Base-by-base conservation (phyloP, 2,329 filamentous ascomycete species). In the Diatrype stigma region DNA sequence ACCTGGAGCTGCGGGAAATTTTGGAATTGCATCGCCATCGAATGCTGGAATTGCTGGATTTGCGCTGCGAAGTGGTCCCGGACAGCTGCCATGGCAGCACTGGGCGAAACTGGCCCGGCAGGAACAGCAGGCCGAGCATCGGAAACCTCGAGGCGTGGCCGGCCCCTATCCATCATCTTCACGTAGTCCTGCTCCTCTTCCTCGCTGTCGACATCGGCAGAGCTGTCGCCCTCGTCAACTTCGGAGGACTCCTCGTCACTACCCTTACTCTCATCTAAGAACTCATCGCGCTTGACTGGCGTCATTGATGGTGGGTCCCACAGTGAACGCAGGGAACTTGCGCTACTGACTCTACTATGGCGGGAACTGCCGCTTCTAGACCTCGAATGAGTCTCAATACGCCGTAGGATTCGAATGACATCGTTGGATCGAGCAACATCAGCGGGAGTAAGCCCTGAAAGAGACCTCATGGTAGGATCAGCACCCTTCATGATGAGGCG, bases 1-100 rank as follows among this genome's bases (percentile, higher is more conserved):
- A 86, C 80, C 56, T 83, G 76, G 30, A 85, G 68, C 48, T 83
- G 81, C 16, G 82, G 74, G 30, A 86, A 69, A 52, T 86, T 86
- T 46, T 86, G 85, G 60, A 89, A 75, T 44, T 84, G 79, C 66
- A 84, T 73, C 34, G 81, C 77, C 73, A 90, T 79, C 44, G 78
- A 82, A 64, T 90, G 85, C 63, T 91, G 89, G 61, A 92, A 78
- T 52, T 91, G 85, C 51, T 92, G 85, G 45, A 92, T 77, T 62
- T 91, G 88, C 17, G 85, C 79, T 23, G 85, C 78, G 19, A 93
- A 70, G 51, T 92, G 87, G 49, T 91, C 87, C 60, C 86, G 84
- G 70, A 90, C 80, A 14, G 86, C 87, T 46, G 83, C 76, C 62
- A 90, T 80, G 45, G 86, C 80, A 4, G 83, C 80, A 3, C 79